A percentile compares a stretch with the other conserved stretches of the same genome.
Evolutionary conservation across 1,139 yeast species (phyloP).

Genomic region (Hansenula sp.): DNA sequence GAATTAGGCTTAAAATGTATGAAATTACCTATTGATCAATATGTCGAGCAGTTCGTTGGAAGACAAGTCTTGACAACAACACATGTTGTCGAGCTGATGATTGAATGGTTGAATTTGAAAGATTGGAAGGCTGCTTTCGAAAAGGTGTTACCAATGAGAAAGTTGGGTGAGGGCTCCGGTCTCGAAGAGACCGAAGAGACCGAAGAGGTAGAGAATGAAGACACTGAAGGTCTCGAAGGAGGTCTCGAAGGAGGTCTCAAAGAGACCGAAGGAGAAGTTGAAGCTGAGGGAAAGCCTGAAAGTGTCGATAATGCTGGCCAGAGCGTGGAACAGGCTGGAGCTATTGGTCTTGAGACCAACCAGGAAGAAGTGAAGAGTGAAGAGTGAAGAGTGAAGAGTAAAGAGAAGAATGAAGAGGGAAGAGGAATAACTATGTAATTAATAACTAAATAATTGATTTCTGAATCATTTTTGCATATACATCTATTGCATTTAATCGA

Average conservation of each 20-base stretch:
- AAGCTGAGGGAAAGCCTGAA: too few species aligned
- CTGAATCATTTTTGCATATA: too few species aligned
- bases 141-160: constrained; percentile 77
- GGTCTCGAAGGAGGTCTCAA: constrained; percentile 28
- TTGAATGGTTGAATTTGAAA: constrained; percentile 72
- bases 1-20: constrained; percentile 68
- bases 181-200: constrained; percentile 11
- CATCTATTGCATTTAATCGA: too few species aligned
- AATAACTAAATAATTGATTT: too few species aligned
- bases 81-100: constrained; percentile 84
- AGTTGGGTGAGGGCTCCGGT: constrained; percentile 40
- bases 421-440: too few species aligned
- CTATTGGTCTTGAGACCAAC: too few species aligned
- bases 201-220: constrained; percentile 8
- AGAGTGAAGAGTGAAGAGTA: too few species aligned
- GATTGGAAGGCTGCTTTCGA: constrained; percentile 91
- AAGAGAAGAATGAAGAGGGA: too few species aligned
- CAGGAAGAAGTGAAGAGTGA: too few species aligned
- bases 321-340: not conserved
- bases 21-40: constrained; percentile 84
- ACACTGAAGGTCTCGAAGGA: constrained; percentile 2
- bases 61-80: constrained; percentile 89
- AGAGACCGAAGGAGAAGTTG: constrained; percentile 28
- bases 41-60: constrained; percentile 68
- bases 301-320: too few species aligned